Conservation (phyloP, 140 eudicot genomes). For the Bidens hawaiensis region DNA sequence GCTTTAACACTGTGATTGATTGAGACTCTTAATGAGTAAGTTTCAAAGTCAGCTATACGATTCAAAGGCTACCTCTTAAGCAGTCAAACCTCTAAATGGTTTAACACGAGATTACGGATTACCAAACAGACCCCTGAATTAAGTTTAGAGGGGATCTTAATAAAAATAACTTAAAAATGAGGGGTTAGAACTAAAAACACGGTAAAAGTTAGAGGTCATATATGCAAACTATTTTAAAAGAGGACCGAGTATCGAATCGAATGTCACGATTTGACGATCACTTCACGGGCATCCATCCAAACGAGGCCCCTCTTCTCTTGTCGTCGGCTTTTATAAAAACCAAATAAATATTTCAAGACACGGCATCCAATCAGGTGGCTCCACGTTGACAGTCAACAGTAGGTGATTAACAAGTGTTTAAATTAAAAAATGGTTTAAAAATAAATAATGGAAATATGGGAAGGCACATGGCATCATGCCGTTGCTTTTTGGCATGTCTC, state of each 20-base stretch:
- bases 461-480: slow-evolving; percentile 46
- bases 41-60: too few relatives aligned
- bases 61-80: too few relatives aligned
- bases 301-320: slow-evolving; percentile 25
- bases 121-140: too few relatives aligned
- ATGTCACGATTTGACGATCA: slow-evolving; percentile 27
- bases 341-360: background rate
- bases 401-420: slow-evolving; percentile 14
- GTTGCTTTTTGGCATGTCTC: slow-evolving; percentile 38
- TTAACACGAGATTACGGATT: too few relatives aligned
- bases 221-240: slow-evolving; percentile 17
- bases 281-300: slow-evolving; percentile 16
- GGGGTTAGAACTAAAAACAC: background rate
- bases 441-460: slow-evolving; percentile 13
- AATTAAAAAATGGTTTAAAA: background rate
- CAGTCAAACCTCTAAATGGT: too few relatives aligned
- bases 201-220: background rate
- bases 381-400: slow-evolving; percentile 31
- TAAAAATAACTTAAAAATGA: background rate
- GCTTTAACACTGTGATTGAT: too few relatives aligned
- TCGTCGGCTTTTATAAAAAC: background rate
- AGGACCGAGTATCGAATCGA: slow-evolving; percentile 27
- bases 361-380: background rate
- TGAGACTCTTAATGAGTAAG: too few relatives aligned
- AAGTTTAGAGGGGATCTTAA: background rate